Base-by-base conservation (phyloP, 2,329 filamentous ascomycete genomes). In the Hymenotorrendiella dingleyae region DNA sequence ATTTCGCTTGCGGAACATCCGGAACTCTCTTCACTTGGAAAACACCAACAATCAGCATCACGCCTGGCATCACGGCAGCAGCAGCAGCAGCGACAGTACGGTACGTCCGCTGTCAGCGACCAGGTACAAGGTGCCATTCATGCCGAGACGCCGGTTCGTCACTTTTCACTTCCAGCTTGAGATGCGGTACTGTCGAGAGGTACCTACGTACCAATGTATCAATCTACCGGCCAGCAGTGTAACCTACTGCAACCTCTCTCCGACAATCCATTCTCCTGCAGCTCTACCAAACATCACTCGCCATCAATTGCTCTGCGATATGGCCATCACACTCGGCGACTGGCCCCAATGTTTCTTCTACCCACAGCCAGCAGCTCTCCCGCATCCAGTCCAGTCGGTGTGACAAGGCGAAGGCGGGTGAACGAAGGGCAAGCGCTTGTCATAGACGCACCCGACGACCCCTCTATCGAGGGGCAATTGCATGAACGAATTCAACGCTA, bases 1-100 rank as follows among this genome's bases (percentile, higher is more conserved):
- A 28, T 14, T 32, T 39, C 26, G 36, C 30, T 45, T 36, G 42
- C 37, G 37, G 40, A 36, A 29, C 28, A 29, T 42, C 40, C 40
- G 40, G 24, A 30, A 17, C 20, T 30, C 26, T 3, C 21, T 30
- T 19, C 22, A 14, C 19, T 22, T 11, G 22, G 27, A 26, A n/a
- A 28, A 23, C 26, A 10, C 21, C 19, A 22, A 6, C 20, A 5
- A 11, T 24, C 5, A 17, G 36, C 16, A 16, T n/a, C 14, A 19
- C 12, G 19, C 11, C 36, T 20, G 32, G 32, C n/a, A 34, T n/a
- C 4, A n/a, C 32, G 20, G 19, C 17, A 33, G 30, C 17, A 20
- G 11, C 11, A 20, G 30, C 19, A 19, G 16, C 4, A 17, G 26
- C 26, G 6, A 16, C 23, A 27, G 23, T 16, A 14, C 14, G 12